Percentiles rank a stretch among this genome's conserved stretches.
These are phyloP conservation scores for Triangularia verruculosa DNA, from an alignment of 2,329 filamentous ascomycete species.

Conservation along the genomic window DNA sequence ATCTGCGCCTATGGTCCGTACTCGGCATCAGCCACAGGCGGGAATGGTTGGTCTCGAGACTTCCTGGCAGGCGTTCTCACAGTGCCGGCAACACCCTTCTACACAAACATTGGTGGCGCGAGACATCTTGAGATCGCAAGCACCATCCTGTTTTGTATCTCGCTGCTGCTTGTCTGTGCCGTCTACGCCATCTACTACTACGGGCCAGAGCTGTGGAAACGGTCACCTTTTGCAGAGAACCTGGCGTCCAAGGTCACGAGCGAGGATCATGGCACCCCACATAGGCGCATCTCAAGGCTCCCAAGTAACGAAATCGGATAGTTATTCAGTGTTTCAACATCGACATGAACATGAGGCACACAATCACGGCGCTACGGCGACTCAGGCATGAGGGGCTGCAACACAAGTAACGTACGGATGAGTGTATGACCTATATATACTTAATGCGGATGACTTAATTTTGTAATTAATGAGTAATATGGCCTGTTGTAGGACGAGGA, in stretches of 20 bases:
- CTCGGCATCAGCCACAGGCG: constrained; percentile 70
- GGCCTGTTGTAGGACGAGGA: no score
- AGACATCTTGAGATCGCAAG: constrained; percentile 57
- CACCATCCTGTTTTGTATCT: constrained; percentile 62
- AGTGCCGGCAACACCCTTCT: constrained; percentile 64
- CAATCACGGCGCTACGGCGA: not conserved
- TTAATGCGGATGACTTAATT: not conserved
- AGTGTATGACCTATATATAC: not conserved
- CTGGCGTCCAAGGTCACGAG: constrained; percentile 40
- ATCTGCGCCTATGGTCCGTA: constrained; percentile 71
- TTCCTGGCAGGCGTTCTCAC: constrained; percentile 71
- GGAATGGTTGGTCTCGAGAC: constrained; percentile 72
- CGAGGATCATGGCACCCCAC: constrained; percentile 10
- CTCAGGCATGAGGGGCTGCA: not conserved
- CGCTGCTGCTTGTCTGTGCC: constrained; percentile 57
- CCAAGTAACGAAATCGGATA: constrained; percentile 9
- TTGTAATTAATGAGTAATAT: no score
- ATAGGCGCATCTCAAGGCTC: constrained; percentile 6
- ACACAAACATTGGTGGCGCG: constrained; percentile 53
- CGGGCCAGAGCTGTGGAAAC: constrained; percentile 56
- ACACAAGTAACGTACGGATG: not conserved
- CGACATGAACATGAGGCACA: not conserved
- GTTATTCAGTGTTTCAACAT: not conserved
- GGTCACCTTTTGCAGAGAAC: constrained; percentile 63
- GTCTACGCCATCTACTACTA: constrained; percentile 67